A percentile compares a stretch with the other conserved stretches of the same genome.
Conservation (phyloP, 371 early-diverging fungal species). For the Mortierella sp. region DNA sequence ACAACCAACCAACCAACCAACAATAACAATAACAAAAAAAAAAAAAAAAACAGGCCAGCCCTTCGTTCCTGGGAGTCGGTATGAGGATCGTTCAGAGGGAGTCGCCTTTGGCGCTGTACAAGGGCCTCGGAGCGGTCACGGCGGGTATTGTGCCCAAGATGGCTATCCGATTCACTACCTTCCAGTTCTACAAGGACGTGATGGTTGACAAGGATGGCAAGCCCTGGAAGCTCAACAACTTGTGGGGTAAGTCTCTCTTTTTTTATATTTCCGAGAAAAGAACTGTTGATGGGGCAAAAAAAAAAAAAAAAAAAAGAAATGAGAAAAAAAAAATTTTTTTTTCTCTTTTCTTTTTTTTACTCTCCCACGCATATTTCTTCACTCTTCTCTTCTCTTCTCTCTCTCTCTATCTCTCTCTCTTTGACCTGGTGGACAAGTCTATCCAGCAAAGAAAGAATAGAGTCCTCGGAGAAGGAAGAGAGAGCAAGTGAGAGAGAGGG, state of each 20-base stretch:
- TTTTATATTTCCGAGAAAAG: background rate
- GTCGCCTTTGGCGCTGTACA: constrained; percentile 92
- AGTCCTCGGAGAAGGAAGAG: no score
- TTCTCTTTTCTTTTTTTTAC: no score
- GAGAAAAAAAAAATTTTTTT: no score
- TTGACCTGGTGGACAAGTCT: no score
- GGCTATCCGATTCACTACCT: constrained; percentile 98
- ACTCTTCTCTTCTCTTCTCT: no score
- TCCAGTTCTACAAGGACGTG: constrained; percentile 90
- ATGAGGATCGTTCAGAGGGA: constrained; percentile 87
- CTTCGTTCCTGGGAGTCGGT: constrained; percentile 87
- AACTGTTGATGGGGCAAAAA: background rate
- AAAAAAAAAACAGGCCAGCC: constrained; percentile 40
- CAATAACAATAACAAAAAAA: no score
- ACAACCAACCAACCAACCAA: no score
- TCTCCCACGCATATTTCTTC: no score
- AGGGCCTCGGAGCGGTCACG: constrained; percentile 98
- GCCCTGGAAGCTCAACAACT: constrained; percentile 78
- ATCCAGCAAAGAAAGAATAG: no score
- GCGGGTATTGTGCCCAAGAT: constrained; percentile 98
- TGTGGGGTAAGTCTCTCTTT: constrained; percentile 71
- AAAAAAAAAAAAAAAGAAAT: background rate
- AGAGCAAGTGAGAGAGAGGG: no score
- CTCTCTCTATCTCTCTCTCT: constrained; percentile 5
- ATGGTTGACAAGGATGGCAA: constrained; percentile 81